Percentiles rank a stretch among this genome's conserved stretches.
phyloP scores from a whole-genome alignment of 169 alveolate species.

The Plasmodium sp. region DNA sequence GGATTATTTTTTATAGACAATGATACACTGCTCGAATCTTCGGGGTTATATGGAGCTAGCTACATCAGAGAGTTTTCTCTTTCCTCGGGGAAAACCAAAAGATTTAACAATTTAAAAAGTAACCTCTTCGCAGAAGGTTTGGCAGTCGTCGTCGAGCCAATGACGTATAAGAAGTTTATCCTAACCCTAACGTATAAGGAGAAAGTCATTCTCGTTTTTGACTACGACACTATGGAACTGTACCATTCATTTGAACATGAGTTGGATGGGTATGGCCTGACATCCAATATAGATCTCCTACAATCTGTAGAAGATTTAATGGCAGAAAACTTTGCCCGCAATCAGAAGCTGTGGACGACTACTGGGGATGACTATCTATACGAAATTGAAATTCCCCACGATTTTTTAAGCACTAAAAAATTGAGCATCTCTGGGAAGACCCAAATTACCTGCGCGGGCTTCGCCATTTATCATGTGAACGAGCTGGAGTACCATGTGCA shows the following conservation, averaged over 20 bases:
- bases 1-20: constrained; percentile 72
- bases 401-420: constrained; percentile 34
- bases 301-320: constrained; percentile 2
- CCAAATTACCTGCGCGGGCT: constrained; percentile 74
- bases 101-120: constrained; percentile 25
- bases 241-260: constrained; percentile 17
- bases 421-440: neutral
- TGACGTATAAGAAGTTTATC: constrained; percentile 67
- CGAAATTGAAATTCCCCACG: constrained; percentile 70
- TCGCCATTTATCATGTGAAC: constrained; percentile 41
- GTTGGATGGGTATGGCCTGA: constrained; percentile 78
- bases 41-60: constrained; percentile 72
- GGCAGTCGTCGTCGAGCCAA: constrained; percentile 79
- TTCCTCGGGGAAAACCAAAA: constrained; percentile 56
- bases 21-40: constrained; percentile 67
- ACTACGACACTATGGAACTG: constrained; percentile 68
- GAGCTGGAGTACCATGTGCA: constrained; percentile 78
- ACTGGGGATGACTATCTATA: constrained; percentile 73
- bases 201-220: constrained; percentile 67
- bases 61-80: constrained; percentile 70
- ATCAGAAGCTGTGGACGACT: constrained; percentile 79
- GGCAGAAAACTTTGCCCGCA: constrained; percentile 24
- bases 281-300: constrained; percentile 73
- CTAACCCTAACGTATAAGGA: constrained; percentile 76
- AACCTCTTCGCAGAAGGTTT: constrained; percentile 79